phyloP scores from a whole-genome alignment of 2,329 filamentous ascomycete genomes.

The Rhynchosporium secalis region DNA sequence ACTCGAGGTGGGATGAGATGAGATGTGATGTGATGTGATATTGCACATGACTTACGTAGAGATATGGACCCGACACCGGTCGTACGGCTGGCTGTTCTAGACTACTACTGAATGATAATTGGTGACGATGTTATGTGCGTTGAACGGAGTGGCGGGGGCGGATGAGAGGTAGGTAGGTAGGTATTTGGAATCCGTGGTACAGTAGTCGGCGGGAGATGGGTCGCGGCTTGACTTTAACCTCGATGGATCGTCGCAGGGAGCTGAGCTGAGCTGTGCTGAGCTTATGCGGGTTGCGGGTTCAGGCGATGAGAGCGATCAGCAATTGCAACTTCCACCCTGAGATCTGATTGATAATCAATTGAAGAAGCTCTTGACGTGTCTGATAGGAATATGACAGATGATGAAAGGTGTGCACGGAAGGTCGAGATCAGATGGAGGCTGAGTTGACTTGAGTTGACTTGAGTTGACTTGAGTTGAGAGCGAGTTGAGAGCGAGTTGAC shows the following conservation, averaged over 20 bases:
- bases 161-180: background rate
- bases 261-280: too few species aligned
- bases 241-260: conserved; percentile 11
- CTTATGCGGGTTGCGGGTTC: background rate
- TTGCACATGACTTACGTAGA: conserved; percentile 28
- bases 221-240: conserved; percentile 2
- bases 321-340: background rate
- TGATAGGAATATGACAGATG: background rate
- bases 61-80: conserved; percentile 11
- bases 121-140: conserved; percentile 15
- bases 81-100: conserved; percentile 13
- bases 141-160: conserved; percentile 16
- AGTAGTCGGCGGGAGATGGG: background rate
- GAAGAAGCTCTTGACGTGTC: background rate
- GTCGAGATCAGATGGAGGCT: conserved; percentile 2
- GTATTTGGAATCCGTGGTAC: conserved; percentile 31
- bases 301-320: conserved; percentile 2
- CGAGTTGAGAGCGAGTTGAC: background rate
- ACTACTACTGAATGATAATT: conserved; percentile 16
- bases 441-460: background rate
- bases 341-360: background rate
- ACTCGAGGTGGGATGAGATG: background rate
- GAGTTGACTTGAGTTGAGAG: background rate
- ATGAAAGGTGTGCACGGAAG: background rate
- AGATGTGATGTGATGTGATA: conserved; percentile 8